Base-by-base conservation (phyloP, 2,329 filamentous ascomycete species). In the Malbranchea zuffiana region DNA sequence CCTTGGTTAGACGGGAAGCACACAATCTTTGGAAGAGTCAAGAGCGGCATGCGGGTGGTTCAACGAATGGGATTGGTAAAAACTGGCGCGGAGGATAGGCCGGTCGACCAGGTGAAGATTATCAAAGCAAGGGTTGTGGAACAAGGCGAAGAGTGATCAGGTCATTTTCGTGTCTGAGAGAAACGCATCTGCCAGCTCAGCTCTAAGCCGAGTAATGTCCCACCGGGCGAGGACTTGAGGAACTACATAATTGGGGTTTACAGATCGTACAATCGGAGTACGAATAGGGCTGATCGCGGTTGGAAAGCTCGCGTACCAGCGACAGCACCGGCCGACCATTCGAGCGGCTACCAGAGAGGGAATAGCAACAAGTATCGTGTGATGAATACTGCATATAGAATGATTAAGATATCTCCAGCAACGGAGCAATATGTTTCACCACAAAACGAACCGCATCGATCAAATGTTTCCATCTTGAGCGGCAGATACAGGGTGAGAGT, bases 1-100 rank as follows among this genome's bases (percentile, higher is more conserved):
- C 90, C 90, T 0, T 96, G 88, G 88, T 64, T 98, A 42, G 90
- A 98, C 61, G 86, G 87, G 15, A 95, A 94, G 61, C 88, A 98
- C 59, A 93, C 87, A 7, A 92, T 98, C 48, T 98, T 98, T 56
- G 90, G 90, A 1, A 68, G 88, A 37, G 86, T 98, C 25, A 87
- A 82, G 65, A 74, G 63, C 37, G 90, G 90, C 0, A 75, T 96
- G 72, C 68, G 72, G 39, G 70, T 88, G n/a, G 78, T 96, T 18
- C 79, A 84, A 66, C 72, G 85, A 47, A 82, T 98, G 75, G 90
- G 87, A 0, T 57, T 90, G 40, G 85, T 94, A 33, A 84, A 82
- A 65, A 94, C 86, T 1, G 83, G 76, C 16, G 63, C 65, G 5
- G 84, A 88, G 49, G 90, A 96, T 59, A 67, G 80, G 49, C 90